Base-by-base conservation (phyloP, 208 protist species). In the Crithidia brevicula region DNA sequence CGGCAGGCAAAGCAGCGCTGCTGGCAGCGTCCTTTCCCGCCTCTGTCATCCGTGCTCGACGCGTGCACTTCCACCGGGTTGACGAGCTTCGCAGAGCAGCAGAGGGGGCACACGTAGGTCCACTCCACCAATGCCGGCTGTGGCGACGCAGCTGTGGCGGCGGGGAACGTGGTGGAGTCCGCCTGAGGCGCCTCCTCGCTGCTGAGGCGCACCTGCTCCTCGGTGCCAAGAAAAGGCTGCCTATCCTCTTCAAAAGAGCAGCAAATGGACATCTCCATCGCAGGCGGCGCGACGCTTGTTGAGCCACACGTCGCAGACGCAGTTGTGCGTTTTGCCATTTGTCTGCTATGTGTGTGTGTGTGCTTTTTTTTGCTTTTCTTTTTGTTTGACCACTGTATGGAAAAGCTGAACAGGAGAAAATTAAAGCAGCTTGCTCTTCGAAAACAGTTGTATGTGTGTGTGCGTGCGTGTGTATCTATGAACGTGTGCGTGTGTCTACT, bases 11-110 rank as follows among this genome's bases (percentile, higher is more conserved):
- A 72, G 33, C 77, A 82, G 34, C 34, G 34, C 34, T 6, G 34
- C 34, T 11, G 13, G 42, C 7, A 13, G 18, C 51, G 22, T 42
- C 33, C 11, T 16, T 61, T 2, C 2, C 25, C 3, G 46, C 49
- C n/a, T n/a, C n/a, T n/a, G 22, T 31, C 7, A 9, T 31, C 20
- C 4, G 6, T 15, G 1, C n/a, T 36, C 10, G 49, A 27, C n/a
- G 22, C 40, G 46, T 86, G 81, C 25, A 86, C 64, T n/a, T 71
- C 49, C n/a, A 86, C 81, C 10, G 81, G 81, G 38, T 86, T 59
- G 0, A 38, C 31, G 16, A 86, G 66, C 23, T 72, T 53, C 15
- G 67, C 47, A 0, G 68, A 42, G 59, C 56, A 71, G 61, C 81
- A 86, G 16, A 86, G 61, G 7, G 81, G 81, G 49, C 81, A 86